These are phyloP conservation scores for Mycena galericulata DNA, from an alignment of 768 basidiomycete species.

Conservation along the genomic window DNA sequence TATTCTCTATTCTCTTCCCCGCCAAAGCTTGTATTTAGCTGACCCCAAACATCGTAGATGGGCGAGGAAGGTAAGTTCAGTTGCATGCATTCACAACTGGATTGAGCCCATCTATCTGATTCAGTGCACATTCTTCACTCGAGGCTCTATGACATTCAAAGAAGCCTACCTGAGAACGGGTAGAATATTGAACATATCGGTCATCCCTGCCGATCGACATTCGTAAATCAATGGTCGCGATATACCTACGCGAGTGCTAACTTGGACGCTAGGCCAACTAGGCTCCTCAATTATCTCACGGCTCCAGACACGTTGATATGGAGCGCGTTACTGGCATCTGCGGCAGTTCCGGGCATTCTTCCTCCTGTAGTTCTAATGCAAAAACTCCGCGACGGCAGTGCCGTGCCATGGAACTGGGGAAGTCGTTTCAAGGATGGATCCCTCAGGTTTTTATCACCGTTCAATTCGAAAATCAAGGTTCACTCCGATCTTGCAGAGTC, in stretches of 20 bases:
- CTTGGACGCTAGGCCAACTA: conserved; percentile 77
- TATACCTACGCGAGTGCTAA: conserved; percentile 13
- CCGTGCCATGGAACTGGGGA: conserved; percentile 96
- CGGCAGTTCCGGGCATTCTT: conserved; percentile 94
- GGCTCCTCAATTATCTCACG: conserved; percentile 94
- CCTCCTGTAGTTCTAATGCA: conserved; percentile 97
- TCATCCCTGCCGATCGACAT: conserved; percentile 90
- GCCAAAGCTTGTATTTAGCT: conserved; percentile 21
- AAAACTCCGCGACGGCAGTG: conserved; percentile 81
- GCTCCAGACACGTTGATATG: conserved; percentile 93
- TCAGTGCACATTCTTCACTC: conserved; percentile 89
- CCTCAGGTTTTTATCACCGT: conserved; percentile 64
- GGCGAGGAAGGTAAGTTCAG: conserved; percentile 82
- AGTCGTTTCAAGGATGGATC: conserved; percentile 95
- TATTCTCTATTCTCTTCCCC: conserved; percentile 38
- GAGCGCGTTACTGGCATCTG: conserved; percentile 87
- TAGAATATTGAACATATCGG: conserved; percentile 91
- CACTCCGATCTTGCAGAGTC: conserved; percentile 61
- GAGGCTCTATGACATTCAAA: conserved; percentile 93
- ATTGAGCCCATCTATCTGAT: not conserved
- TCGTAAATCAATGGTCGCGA: conserved; percentile 62
- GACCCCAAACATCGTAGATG: conserved; percentile 56
- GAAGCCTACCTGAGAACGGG: conserved; percentile 96
- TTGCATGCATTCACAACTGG: not conserved
- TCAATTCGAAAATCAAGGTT: conserved; percentile 28